phyloP scores from a whole-genome alignment of 192 early-diverging fungal species.

The Gamsiella multidivaricata region DNA sequence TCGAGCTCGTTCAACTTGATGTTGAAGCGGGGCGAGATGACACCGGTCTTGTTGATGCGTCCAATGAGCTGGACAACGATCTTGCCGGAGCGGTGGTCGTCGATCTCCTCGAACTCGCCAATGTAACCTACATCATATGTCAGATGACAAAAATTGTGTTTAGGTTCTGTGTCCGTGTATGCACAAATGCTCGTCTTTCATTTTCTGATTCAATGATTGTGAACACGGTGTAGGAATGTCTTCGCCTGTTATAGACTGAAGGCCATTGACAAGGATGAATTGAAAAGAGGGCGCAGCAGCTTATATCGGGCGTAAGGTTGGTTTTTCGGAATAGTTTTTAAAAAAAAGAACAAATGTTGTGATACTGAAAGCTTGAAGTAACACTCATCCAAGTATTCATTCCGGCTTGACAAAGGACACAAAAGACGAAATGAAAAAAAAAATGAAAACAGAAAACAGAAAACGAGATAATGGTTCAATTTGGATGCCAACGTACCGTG shows the following conservation, averaged over 20 bases:
- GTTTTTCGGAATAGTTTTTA: not conserved
- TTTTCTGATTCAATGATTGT: too few species aligned
- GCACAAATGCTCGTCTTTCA: too few species aligned
- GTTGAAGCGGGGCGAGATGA: conserved; percentile 99
- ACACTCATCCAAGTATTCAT: too few species aligned
- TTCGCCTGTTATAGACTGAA: not conserved
- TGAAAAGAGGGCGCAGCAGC: too few species aligned
- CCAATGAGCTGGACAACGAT: conserved; percentile 98
- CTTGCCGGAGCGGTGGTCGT: conserved; percentile 98
- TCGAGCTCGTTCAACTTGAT: conserved; percentile 94
- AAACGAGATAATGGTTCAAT: not conserved
- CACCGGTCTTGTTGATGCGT: conserved; percentile 99
- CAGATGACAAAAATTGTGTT: not conserved
- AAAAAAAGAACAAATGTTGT: not conserved
- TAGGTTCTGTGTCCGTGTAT: too few species aligned
- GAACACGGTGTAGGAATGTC: not conserved
- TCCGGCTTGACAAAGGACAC: too few species aligned
- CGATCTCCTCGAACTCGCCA: conserved; percentile 98
- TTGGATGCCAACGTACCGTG: conserved; percentile 73
- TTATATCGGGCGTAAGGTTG: not conserved
- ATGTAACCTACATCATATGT: conserved; percentile 83
- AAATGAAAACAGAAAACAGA: not conserved
- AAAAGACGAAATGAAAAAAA: not conserved
- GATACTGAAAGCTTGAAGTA: not conserved
- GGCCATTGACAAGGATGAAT: not conserved